Conservation (phyloP, 2,329 filamentous ascomycete genomes). For the Colletotrichum sp. region DNA sequence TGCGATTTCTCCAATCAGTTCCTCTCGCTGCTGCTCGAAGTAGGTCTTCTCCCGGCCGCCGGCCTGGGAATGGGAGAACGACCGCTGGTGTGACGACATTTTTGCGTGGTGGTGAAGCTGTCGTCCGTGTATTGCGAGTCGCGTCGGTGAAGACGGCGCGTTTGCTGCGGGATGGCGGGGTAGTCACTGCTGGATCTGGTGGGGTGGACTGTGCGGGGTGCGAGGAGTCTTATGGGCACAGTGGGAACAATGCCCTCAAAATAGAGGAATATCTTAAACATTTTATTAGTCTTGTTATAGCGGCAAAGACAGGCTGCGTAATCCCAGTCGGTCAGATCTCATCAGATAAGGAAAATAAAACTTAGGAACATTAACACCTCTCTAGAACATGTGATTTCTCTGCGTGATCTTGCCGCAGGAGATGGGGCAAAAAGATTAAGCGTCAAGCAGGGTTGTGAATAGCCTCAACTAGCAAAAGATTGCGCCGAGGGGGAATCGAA, state of each 20-base stretch:
- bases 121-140: background rate
- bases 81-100: constrained; percentile 23
- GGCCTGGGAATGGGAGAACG: constrained; percentile 18
- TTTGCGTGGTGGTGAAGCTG: background rate
- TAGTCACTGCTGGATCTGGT: background rate
- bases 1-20: constrained; percentile 75
- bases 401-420: too few relatives aligned
- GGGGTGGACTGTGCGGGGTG: background rate
- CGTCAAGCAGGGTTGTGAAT: background rate
- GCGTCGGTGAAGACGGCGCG: background rate
- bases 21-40: constrained; percentile 78
- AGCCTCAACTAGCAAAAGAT: background rate
- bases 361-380: too few relatives aligned
- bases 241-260: too few relatives aligned
- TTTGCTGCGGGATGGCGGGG: constrained; percentile 6
- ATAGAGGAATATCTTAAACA: too few relatives aligned
- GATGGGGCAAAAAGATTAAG: too few relatives aligned
- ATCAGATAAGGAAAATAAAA: background rate
- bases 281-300: too few relatives aligned
- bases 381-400: too few relatives aligned
- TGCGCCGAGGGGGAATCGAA: constrained; percentile 1
- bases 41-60: constrained; percentile 58
- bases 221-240: too few relatives aligned
- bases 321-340: accelerated
- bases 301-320: too few relatives aligned